Percentiles rank a stretch among this genome's conserved stretches.
Conservation (phyloP, 2,329 filamentous ascomycete genomes). For the Coniochaeta sp. region DNA sequence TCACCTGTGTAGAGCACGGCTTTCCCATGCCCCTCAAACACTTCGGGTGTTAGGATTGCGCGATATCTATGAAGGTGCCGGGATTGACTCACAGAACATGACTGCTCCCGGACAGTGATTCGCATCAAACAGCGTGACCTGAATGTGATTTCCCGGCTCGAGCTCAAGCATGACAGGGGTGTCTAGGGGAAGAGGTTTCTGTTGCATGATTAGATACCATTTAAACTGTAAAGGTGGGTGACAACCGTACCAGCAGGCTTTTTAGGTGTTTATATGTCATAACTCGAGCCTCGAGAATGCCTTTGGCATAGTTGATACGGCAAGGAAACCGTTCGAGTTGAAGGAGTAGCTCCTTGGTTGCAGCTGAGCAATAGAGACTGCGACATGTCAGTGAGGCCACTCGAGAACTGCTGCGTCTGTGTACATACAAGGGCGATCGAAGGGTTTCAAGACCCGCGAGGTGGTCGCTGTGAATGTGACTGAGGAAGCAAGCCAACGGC, state of each 20-base stretch:
- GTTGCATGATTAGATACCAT: not conserved
- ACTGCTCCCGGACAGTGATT: slow-evolving; percentile 88
- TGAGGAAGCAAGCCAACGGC: slow-evolving; percentile 79
- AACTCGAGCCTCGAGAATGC: slow-evolving; percentile 66
- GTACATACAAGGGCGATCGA: slow-evolving; percentile 61
- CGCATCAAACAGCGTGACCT: slow-evolving; percentile 80
- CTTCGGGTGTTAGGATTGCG: slow-evolving; percentile 19
- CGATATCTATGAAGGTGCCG: fast-evolving
- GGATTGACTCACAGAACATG: slow-evolving; percentile 62
- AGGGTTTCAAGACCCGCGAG: slow-evolving; percentile 71
- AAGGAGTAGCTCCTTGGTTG: slow-evolving; percentile 74
- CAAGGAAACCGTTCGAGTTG: slow-evolving; percentile 72
- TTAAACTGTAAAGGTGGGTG: too few species aligned
- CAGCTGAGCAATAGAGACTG: slow-evolving; percentile 78
- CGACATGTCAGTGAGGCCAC: not conserved
- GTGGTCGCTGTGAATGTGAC: slow-evolving; percentile 90
- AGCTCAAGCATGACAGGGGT: slow-evolving; percentile 74
- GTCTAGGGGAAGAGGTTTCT: slow-evolving; percentile 76
- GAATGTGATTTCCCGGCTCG: slow-evolving; percentile 57
- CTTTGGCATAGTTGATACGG: slow-evolving; percentile 73
- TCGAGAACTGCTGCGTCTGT: not conserved
- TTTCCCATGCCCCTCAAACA: slow-evolving; percentile 67
- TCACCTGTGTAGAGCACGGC: slow-evolving; percentile 86
- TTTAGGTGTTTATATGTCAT: slow-evolving; percentile 72
- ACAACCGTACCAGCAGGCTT: slow-evolving; percentile 49